These are phyloP conservation scores for Sinapis alba DNA, from an alignment of 441 rosid species.

Conservation along the genomic window DNA sequence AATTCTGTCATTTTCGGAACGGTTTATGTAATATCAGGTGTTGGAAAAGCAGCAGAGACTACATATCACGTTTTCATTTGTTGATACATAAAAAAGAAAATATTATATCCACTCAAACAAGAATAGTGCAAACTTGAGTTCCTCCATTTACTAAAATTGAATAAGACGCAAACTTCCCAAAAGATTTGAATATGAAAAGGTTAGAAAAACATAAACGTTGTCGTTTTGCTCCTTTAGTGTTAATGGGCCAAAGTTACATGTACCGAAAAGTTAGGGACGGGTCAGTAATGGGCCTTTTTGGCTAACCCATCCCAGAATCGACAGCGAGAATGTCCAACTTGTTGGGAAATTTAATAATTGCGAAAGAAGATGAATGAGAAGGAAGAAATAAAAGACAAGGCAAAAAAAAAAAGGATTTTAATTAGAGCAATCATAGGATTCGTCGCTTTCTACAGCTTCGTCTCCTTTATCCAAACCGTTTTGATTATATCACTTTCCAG, in stretches of 20 bases:
- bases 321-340: not conserved
- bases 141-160: not conserved
- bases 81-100: not conserved
- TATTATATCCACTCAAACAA: not conserved
- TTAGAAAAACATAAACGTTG: not conserved
- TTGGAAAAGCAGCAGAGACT: not conserved
- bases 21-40: not conserved
- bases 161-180: not conserved
- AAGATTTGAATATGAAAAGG: not conserved
- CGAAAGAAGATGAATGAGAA: not conserved
- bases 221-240: not conserved
- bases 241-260: not conserved
- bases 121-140: not conserved
- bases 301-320: not conserved
- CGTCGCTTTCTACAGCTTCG: constrained; percentile 26
- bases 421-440: constrained; percentile 6
- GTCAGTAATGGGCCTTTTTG: not conserved
- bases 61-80: not conserved
- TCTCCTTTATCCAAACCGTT: constrained; percentile 34
- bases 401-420: not conserved
- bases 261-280: not conserved
- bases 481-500: constrained; percentile 12
- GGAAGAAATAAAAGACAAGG: not conserved
- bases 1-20: not conserved
- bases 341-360: not conserved